phyloP scores from a whole-genome alignment of 345 rosid species.

The Eutrema japonicum region DNA sequence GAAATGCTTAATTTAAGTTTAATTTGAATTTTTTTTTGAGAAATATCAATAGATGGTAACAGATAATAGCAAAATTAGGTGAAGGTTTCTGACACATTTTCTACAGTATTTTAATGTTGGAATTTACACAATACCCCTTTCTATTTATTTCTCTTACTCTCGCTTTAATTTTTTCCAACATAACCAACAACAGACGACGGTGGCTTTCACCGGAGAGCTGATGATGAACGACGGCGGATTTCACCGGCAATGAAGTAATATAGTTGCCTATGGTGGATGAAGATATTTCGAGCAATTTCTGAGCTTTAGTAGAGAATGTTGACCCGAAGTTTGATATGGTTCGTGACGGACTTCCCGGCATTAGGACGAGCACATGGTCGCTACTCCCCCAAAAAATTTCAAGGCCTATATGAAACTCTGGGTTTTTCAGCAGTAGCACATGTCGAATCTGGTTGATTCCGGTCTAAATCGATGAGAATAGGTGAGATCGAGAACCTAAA shows the following conservation, averaged over 20 bases:
- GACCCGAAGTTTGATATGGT: constrained; percentile 85
- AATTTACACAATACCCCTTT: too few species aligned
- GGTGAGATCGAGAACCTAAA: too few species aligned
- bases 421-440: constrained; percentile 89
- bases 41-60: too few species aligned
- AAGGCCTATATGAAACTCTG: constrained; percentile 90
- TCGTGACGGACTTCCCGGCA: constrained; percentile 81
- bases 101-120: too few species aligned
- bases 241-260: constrained; percentile 14
- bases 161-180: too few species aligned
- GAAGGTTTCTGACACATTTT: too few species aligned
- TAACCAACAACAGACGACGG: too few species aligned
- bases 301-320: constrained; percentile 72
- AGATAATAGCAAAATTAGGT: too few species aligned
- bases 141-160: too few species aligned
- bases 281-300: constrained; percentile 62
- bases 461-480: constrained; percentile 60
- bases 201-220: neutral
- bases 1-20: too few species aligned
- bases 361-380: constrained; percentile 60
- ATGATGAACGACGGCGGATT: constrained; percentile 34
- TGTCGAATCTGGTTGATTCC: constrained; percentile 62
- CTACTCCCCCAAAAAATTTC: constrained; percentile 75
- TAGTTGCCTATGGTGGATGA: constrained; percentile 47
- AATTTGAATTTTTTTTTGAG: too few species aligned